Base-by-base conservation (phyloP, 2,329 filamentous ascomycete species). In the Fusarium avenaceum region DNA sequence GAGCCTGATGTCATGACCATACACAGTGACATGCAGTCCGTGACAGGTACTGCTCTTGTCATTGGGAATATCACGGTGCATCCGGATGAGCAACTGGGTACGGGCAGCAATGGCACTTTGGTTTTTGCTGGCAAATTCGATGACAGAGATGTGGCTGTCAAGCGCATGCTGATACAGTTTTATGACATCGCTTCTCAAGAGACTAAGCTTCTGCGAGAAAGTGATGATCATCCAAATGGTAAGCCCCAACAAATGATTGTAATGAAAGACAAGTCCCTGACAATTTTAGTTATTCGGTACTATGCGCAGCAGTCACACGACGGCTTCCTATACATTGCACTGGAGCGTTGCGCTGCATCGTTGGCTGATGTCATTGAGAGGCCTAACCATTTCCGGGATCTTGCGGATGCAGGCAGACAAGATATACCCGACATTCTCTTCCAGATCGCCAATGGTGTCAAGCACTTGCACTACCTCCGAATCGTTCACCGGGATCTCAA, bases 401-500 rank as follows among this genome's bases (percentile, higher is more conserved):
- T 98, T 39, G 91, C 94, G 28, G 84, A 87, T 67, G 87, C 91
- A 19, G 91, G 91, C 65, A 90, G 91, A 70, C 83, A 87, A 67
- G 92, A 98, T 73, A 82, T 96, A 50, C 92, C 92, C 0, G 88
- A 90, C 66, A 89, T 96, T 3, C 81, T 99, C 38, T 91, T 93
- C 60, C 96, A 99, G 77, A 94, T 99, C 63, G 93, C 94, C 3
- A 91, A 92, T 57, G 96, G 96, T 35, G 87, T 99, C 30, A 90
- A 90, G 59, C 94, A 98, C 78, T 83, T 99, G 11, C 96, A 99
- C 79, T 91, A 90, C 19, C 85, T 98, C 43, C 92, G 96, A 63
- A 97, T 99, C 75, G 96, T 99, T 4, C 96, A 99, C 77, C 92
- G 96, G 53, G 96, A 99, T 76, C 87, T 99, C 74, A 99, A 99